Conservation (phyloP, 352 stramenopile genomes). For the Phytophthora vignae region DNA sequence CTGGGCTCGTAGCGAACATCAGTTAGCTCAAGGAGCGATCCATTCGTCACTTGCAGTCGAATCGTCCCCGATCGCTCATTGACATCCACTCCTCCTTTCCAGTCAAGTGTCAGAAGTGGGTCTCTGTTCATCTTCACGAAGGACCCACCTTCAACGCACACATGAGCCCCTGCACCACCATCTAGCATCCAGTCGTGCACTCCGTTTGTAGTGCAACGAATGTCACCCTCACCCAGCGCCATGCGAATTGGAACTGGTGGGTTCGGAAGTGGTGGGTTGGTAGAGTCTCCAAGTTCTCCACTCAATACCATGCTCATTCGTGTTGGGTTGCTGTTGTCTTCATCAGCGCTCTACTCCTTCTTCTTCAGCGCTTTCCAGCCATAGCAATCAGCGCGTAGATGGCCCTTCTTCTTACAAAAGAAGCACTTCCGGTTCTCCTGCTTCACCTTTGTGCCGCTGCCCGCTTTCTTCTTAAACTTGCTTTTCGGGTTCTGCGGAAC, state of each 20-base stretch:
- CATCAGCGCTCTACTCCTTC: not conserved
- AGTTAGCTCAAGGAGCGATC: not conserved
- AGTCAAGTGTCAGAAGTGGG: not conserved
- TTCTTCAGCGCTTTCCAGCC: not conserved
- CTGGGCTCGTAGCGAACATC: not conserved
- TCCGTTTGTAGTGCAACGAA: not conserved
- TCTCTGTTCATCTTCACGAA: not conserved
- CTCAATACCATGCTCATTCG: not conserved
- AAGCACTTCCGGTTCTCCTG: not conserved
- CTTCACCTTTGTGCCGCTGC: not conserved
- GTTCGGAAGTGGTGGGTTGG: not conserved
- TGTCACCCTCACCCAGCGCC: not conserved
- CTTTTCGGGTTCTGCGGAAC: not conserved
- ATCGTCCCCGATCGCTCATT: not conserved
- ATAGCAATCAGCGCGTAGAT: not conserved
- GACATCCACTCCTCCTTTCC: not conserved
- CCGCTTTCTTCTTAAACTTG: not conserved
- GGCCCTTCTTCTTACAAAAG: not conserved
- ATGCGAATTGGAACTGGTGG: not conserved
- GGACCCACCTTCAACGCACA: not conserved
- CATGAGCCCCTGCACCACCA: not conserved
- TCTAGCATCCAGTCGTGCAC: not conserved
- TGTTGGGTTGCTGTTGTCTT: not conserved
- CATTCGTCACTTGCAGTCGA: not conserved
- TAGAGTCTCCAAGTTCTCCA: not conserved